A percentile compares a stretch with the other conserved stretches of the same genome.
These are phyloP conservation scores for Eimeria necatrix DNA, from an alignment of 169 alveolate species.

Conservation along the genomic window DNA sequence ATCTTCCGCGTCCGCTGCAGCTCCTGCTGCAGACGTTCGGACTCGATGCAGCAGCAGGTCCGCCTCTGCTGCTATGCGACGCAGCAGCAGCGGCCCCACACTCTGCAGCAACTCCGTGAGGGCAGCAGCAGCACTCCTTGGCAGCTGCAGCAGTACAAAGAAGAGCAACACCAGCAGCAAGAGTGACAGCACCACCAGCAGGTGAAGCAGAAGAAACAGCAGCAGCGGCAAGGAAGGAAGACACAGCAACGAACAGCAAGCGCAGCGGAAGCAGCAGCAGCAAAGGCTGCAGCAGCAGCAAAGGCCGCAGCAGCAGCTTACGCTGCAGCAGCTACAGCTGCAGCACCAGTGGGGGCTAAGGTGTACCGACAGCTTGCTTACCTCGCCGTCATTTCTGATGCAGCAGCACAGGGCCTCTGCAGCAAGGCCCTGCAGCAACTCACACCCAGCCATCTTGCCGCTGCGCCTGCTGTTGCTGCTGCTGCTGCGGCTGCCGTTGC, in stretches of 20 bases:
- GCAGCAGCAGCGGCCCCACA: conserved; percentile 71
- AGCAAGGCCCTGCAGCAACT: conserved; percentile 47
- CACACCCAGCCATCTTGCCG: conserved; percentile 31
- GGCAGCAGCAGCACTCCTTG: not conserved
- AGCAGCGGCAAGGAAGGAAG: not conserved
- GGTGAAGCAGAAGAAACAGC: conserved; percentile 9
- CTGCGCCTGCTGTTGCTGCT: not conserved
- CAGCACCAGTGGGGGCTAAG: not conserved
- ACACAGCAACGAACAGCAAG: not conserved
- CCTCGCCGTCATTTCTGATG: conserved; percentile 1
- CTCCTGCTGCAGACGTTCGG: conserved; percentile 43
- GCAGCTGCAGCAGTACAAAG: conserved; percentile 40
- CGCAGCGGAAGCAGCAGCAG: not conserved
- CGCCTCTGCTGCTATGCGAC: conserved; percentile 32
- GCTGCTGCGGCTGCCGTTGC: not conserved
- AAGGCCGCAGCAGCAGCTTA: not conserved
- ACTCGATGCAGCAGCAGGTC: not conserved
- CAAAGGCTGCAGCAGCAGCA: not conserved
- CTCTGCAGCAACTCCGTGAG: conserved; percentile 47
- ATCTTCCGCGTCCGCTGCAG: not conserved
- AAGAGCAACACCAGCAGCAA: not conserved
- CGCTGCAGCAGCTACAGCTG: not conserved
- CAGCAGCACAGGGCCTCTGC: conserved; percentile 46
- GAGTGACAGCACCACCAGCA: not conserved
- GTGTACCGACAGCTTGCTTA: not conserved